A percentile compares a stretch with the other conserved stretches of the same genome.
These are phyloP conservation scores for Choiromyces venosus DNA, from an alignment of 495 filamentous ascomycete species.

Conservation along the genomic window DNA sequence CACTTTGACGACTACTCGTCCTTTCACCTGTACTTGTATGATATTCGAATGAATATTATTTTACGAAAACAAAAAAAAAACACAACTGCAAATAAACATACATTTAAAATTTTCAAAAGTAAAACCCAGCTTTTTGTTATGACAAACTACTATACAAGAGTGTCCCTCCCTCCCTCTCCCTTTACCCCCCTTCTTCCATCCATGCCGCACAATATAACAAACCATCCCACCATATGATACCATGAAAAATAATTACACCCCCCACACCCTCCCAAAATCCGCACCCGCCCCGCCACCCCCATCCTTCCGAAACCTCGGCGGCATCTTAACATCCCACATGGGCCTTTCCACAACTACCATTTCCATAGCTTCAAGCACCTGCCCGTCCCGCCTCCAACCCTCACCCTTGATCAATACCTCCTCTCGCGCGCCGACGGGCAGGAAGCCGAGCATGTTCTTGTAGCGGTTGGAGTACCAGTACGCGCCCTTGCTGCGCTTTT, in stretches of 20 bases:
- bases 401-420: slow-evolving; percentile 35
- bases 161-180: background rate
- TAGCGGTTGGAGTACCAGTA: slow-evolving; percentile 89
- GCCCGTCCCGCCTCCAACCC: slow-evolving; percentile 32
- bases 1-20: background rate
- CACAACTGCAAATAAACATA: background rate
- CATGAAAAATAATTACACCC: background rate
- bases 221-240: background rate
- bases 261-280: background rate
- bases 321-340: slow-evolving; percentile 73
- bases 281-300: slow-evolving; percentile 1
- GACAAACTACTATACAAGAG: background rate
- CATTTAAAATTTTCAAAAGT: background rate
- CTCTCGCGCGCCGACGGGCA: slow-evolving; percentile 54
- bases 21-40: background rate
- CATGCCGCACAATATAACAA: too few species aligned
- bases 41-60: background rate
- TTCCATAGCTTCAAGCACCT: slow-evolving; percentile 65
- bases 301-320: slow-evolving; percentile 59
- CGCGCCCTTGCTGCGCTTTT: slow-evolving; percentile 40
- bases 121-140: background rate
- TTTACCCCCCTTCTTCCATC: too few species aligned
- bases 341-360: slow-evolving; percentile 85
- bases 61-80: background rate
- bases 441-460: slow-evolving; percentile 80